Evolutionary conservation across 2,329 filamentous ascomycete species (phyloP).

Genomic region (Pseudogymnoascus sp.): DNA sequence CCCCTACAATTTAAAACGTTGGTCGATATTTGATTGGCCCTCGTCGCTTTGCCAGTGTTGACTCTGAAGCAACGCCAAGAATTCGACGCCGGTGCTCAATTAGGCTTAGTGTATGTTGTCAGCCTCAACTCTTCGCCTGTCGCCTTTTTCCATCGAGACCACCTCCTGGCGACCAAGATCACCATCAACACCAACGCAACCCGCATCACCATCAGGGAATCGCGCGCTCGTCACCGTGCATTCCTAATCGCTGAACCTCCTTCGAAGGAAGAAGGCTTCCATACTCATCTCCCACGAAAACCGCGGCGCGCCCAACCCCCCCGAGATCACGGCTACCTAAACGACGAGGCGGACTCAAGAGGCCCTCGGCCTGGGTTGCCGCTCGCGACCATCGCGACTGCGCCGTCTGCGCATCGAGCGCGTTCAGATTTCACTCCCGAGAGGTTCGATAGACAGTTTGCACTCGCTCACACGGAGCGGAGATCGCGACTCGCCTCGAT

Average conservation of each 20-base stretch:
- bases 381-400: constrained; percentile 24
- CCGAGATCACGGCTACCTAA: constrained; percentile 7
- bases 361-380: constrained; percentile 27
- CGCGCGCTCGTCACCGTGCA: constrained; percentile 27
- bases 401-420: constrained; percentile 19
- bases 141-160: constrained; percentile 10
- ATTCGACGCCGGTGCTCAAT: constrained; percentile 18
- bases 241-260: constrained; percentile 26
- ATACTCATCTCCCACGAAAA: constrained; percentile 20
- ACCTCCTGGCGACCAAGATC: constrained; percentile 12
- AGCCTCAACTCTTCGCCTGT: constrained; percentile 19
- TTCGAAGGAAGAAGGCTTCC: constrained; percentile 23
- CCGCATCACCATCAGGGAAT: constrained; percentile 23
- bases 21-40: constrained; percentile 6
- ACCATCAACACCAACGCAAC: constrained; percentile 12
- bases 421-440: constrained; percentile 12
- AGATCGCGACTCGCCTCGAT: constrained; percentile 1
- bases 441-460: neutral
- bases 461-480: neutral
- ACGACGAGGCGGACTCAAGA: constrained; percentile 13
- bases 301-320: neutral
- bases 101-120: constrained; percentile 31
- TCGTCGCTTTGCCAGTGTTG: neutral
- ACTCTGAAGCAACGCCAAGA: constrained; percentile 6
- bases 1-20: neutral